Percentiles rank a stretch among this genome's conserved stretches.
Evolutionary conservation across 192 early-diverging fungal species (phyloP).

Genomic region (Umbelopsis ramanniana): DNA sequence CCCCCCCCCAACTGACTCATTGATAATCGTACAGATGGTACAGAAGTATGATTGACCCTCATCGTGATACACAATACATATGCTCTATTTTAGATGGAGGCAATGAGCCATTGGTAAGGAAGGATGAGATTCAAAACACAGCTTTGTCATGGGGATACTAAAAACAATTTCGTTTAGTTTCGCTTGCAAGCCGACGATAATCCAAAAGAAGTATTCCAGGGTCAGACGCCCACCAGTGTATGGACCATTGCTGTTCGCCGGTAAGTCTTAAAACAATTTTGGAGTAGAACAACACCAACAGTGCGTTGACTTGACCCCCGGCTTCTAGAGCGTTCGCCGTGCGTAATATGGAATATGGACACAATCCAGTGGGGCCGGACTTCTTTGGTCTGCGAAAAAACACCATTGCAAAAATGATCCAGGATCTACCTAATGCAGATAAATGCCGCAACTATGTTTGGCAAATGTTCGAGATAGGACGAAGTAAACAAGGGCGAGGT

Average conservation of each 20-base stretch:
- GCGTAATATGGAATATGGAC: slow-evolving; percentile 76
- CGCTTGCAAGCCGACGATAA: slow-evolving; percentile 84
- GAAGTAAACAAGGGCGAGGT: slow-evolving; percentile 17
- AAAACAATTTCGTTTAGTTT: too few species aligned
- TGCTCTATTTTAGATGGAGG: slow-evolving; percentile 84
- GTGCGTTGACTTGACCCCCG: not conserved
- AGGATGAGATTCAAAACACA: too few species aligned
- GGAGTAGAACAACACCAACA: too few species aligned
- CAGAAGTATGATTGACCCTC: slow-evolving; percentile 61
- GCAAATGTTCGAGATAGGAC: slow-evolving; percentile 64
- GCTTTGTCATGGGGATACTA: too few species aligned
- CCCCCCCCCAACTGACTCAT: not conserved
- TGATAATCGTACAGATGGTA: slow-evolving; percentile 44
- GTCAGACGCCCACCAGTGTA: slow-evolving; percentile 82
- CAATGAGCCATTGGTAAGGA: slow-evolving; percentile 60
- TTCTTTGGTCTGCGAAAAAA: slow-evolving; percentile 90
- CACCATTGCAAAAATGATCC: slow-evolving; percentile 87
- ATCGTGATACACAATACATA: slow-evolving; percentile 61
- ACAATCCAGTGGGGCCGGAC: slow-evolving; percentile 87
- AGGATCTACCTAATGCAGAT: slow-evolving; percentile 80
- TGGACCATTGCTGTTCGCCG: slow-evolving; percentile 82
- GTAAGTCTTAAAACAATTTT: slow-evolving; percentile 17
- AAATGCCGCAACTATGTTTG: slow-evolving; percentile 75
- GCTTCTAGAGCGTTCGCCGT: slow-evolving; percentile 69
- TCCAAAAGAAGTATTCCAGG: slow-evolving; percentile 67